Evolutionary conservation across 2,329 filamentous ascomycete species (phyloP), one percentile per base, ranked within the genome.

Genomic region (Dactylellina sp.): DNA sequence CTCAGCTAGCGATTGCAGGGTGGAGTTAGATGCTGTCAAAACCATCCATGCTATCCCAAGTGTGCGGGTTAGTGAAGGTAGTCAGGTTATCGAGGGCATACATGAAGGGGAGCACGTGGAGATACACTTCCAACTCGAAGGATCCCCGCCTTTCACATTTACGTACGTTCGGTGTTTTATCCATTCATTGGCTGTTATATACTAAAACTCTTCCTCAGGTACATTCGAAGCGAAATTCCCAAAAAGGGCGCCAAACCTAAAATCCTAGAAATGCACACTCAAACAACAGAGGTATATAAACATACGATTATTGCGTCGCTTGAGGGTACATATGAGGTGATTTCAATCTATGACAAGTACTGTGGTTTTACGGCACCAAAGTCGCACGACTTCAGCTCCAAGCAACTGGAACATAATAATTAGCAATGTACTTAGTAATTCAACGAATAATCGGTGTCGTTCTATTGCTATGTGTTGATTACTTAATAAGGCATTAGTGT

Each of bases 271-370:
- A 97, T 96, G 76, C 88, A 91, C 77, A 93, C 95, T 77, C 93
- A 97, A 78, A 85, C 91, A 16, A 94, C 91, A 53, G 87, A 93
- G 75, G 92, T 96, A 79, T 87, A 92, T 80, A 89, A 84, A 79
- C 93, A 96, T 85, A 87, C 88, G 24, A 87, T 98, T 78, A 89
- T 89, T 78, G 93, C 93, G 24, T 93, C 90, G 77, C 91, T 97
- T 80, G 95, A 98, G 84, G 95, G 95, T 55, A 97, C 93, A 77
- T 99, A 99, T 80, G 95, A 99, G 83, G 94, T 99, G 16, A 91
- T 98, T 28, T 90, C 92, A 9, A 97, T 99, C 82, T 96, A 96
- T 84, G 95, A 99, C 82, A 88, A 88, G 79, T 96, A 88, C 83
- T 99, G 95, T 81, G 89, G 92, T 24, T 97, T 77, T 49, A 22